Evolutionary conservation across 208 protist genomes (phyloP), one percentile per base, ranked within the genome.

Genomic region (Leishmania turanica): DNA sequence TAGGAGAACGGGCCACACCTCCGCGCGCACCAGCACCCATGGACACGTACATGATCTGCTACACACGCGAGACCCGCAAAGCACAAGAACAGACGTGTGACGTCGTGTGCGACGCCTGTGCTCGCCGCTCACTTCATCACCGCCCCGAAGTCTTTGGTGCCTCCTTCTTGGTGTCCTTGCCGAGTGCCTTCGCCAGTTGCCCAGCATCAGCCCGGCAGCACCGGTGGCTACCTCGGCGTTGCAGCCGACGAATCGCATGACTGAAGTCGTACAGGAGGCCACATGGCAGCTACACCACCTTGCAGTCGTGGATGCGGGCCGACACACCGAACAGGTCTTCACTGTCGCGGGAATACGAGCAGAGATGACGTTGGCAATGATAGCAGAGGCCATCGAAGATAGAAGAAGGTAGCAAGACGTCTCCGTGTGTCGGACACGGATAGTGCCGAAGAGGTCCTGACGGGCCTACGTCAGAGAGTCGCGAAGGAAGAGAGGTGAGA

Each of bases 271-370:
- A 91, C 3, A 85, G 45, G 62, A 88, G 84, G 15, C 82, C 77
- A 49, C 84, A 91, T 54, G 84, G 84, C 56, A 88, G 64, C 85
- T 87, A 77, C 53, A 80, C 85, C 15, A 91, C 85, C 42, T 84
- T 84, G 78, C 88, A 84, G 7, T 78, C 84, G 27, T 84, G 19
- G 37, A 49, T 40, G 65, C 84, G 88, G 51, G 73, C 21, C 88
- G 78, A 66, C 84, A 88, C 53, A 91, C 88, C 1, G 58, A 83
- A 68, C 88, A 91, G 27, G 66, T 71, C 45, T 71, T 49, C 34
- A 77, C 81, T 40, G 75, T 45, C 24, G 13, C 13, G 49, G 8
- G 49, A 1, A 53, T 53, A 17, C 3, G 5, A 45, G 42, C 42
- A 45, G 42, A 45, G 0, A 24, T 62, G 56, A 62, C 6, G 24